These are phyloP conservation scores for Globisporangium paddicum DNA, from an alignment of 352 stramenopile genomes.

Conservation along the genomic window DNA sequence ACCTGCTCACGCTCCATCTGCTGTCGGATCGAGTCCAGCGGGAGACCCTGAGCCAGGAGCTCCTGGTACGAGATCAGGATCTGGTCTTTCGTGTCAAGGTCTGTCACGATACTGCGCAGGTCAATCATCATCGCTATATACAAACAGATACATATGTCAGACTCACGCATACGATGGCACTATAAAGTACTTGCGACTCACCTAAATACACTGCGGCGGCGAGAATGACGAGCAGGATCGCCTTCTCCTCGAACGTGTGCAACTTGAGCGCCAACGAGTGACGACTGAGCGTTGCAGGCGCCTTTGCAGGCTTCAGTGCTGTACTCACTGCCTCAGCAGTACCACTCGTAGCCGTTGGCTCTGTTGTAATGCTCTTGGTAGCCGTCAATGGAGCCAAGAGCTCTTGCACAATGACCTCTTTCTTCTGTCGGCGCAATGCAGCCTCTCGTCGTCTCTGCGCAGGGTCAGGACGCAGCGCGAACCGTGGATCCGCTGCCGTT, in stretches of 20 bases:
- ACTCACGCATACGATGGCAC: neutral
- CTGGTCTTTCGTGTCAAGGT: constrained; percentile 38
- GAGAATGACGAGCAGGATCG: constrained; percentile 51
- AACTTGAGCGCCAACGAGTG: constrained; percentile 52
- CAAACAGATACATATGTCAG: constrained; percentile 1
- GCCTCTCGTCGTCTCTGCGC: constrained; percentile 67
- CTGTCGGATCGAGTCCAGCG: constrained; percentile 60
- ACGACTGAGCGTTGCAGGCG: constrained; percentile 37
- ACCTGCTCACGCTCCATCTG: constrained; percentile 71
- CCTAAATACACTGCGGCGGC: constrained; percentile 40
- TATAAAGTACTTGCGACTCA: constrained; percentile 7
- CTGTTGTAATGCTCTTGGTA: neutral
- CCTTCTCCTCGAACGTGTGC: constrained; percentile 48
- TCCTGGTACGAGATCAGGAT: constrained; percentile 58
- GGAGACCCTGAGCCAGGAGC: constrained; percentile 49
- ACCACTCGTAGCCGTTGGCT: neutral
- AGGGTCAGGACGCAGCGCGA: constrained; percentile 49
- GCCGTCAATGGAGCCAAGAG: constrained; percentile 23
- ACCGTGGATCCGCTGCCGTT: constrained; percentile 19
- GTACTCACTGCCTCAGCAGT: neutral
- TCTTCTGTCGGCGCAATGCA: constrained; percentile 46
- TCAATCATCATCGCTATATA: constrained; percentile 42
- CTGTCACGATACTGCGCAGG: constrained; percentile 37
- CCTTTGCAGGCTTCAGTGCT: constrained; percentile 6
- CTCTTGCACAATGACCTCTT: constrained; percentile 55